A percentile compares a stretch with the other conserved stretches of the same genome.
These are phyloP conservation scores for Penicillium atrosanguineum DNA, from an alignment of 495 filamentous ascomycete genomes.

Conservation along the genomic window DNA sequence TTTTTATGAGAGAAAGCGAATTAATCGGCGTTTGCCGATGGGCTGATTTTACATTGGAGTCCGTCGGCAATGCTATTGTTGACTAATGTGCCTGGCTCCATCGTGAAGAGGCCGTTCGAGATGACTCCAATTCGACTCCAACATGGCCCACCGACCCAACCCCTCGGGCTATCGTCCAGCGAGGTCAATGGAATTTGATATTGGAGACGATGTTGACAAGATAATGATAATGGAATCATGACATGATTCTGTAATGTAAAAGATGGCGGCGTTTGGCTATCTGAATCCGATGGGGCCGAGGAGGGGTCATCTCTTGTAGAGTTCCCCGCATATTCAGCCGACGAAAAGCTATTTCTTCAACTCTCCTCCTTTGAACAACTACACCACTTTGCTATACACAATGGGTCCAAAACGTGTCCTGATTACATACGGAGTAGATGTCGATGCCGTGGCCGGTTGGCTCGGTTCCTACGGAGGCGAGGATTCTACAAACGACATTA, in stretches of 20 bases:
- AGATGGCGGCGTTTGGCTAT: not conserved
- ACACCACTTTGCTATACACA: not conserved
- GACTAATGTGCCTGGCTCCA: slow-evolving; percentile 2
- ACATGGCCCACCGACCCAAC: slow-evolving; percentile 10
- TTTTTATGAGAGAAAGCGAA: slow-evolving; percentile 5
- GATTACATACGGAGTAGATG: slow-evolving; percentile 55
- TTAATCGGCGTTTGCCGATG: slow-evolving; percentile 5
- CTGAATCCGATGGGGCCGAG: slow-evolving; percentile 9
- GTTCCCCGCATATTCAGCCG: slow-evolving; percentile 17
- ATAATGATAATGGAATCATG: not conserved
- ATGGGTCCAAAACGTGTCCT: slow-evolving; percentile 52
- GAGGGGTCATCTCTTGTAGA: slow-evolving; percentile 6
- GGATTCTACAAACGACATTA: slow-evolving; percentile 65
- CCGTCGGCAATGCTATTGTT: slow-evolving; percentile 4
- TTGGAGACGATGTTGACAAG: not conserved
- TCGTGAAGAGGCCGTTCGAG: not conserved
- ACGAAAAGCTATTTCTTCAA: slow-evolving; percentile 6
- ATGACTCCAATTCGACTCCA: slow-evolving; percentile 20
- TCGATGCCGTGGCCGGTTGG: slow-evolving; percentile 72
- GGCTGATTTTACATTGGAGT: slow-evolving; percentile 1
- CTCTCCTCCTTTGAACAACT: not conserved
- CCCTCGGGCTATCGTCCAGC: not conserved
- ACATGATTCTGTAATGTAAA: not conserved
- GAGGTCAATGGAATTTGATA: not conserved
- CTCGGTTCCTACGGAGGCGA: slow-evolving; percentile 68